Base-by-base conservation (phyloP, 495 filamentous ascomycete genomes). In the Beverwykella pulmonaria region DNA sequence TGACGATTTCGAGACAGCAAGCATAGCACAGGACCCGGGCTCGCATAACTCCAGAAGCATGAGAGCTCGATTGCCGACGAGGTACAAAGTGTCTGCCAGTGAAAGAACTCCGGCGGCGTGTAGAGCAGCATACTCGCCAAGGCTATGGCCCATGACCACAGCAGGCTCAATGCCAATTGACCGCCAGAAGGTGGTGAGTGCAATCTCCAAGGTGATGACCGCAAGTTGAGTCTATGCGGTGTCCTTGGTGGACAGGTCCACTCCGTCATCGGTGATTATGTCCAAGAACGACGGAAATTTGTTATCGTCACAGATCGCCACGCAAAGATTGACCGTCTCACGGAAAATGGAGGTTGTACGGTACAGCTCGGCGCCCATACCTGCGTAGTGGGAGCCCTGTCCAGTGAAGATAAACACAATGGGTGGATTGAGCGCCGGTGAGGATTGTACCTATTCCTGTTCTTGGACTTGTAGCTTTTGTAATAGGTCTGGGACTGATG, bases 71-170 rank as follows among this genome's bases (percentile, higher is more conserved):
- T 61, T 67, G 2, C 79, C 79, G 41, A 76, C 74, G 4, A 80
- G 69, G 58, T 71, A 78, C 34, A 81, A 69, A 9, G 72, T 71
- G 57, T 81, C 79, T 53, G 52, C 65, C 6, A 52, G 72, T 2
- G 76, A 76, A 0, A 81, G 54, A 0, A 81, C 79, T 19, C 79
- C 79, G 34, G 79, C 76, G 15, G 68, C 71, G 59, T 74, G 59
- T 1, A 81, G 63, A 22, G 79, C 79, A 15, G 78, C 78, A 67
- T 81, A 81, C 63, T 81, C 79, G 15, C 79, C 79, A 9, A 81
- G 70, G 32, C 76, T 79, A 55, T 81, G 79, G 26, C 79, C 79
- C 19, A 80, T 65, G 19, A 79, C 77, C 1, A 71, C 70, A 53
- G 36, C 59, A 29, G 79, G 78, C 1, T 32, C 36, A 10, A 81